Conservation (phyloP, 805 yeast genomes). For the Saturnispora kantuleensis region DNA sequence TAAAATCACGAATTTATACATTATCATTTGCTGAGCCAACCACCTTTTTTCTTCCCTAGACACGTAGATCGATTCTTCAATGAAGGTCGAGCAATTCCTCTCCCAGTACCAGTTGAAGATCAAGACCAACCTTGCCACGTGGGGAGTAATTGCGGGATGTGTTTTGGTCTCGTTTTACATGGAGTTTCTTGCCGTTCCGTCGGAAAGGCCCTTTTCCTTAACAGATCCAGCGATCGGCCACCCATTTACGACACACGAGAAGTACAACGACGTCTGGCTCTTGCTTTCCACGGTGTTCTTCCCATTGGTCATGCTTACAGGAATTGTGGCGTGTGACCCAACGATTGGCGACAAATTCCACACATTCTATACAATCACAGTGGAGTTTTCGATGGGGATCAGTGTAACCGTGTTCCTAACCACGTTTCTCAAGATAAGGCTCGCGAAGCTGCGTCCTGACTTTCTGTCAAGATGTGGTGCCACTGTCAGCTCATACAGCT, state of each 20-base stretch:
- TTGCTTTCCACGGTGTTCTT: constrained; percentile 29
- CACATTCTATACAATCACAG: constrained; percentile 30
- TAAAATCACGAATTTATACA: background rate
- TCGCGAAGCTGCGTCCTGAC: constrained; percentile 87
- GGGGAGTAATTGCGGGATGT: constrained; percentile 4
- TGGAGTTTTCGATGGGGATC: constrained; percentile 32
- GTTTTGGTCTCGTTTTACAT: constrained; percentile 9
- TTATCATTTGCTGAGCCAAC: background rate
- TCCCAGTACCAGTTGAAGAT: constrained; percentile 6
- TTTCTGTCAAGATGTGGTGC: constrained; percentile 67
- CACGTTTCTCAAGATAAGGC: constrained; percentile 63
- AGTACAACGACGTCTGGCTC: constrained; percentile 22
- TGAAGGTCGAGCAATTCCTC: constrained; percentile 2
- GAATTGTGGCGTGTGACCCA: constrained; percentile 13
- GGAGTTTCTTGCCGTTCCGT: constrained; percentile 29
- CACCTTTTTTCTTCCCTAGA: background rate
- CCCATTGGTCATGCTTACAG: constrained; percentile 27
- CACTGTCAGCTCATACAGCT: constrained; percentile 28
- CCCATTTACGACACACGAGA: constrained; percentile 37
- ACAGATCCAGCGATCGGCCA: constrained; percentile 35
- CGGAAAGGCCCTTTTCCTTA: constrained; percentile 35
- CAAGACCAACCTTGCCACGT: constrained; percentile 5
- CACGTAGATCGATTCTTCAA: background rate
- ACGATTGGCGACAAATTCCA: constrained; percentile 23
- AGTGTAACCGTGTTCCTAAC: constrained; percentile 47